These are phyloP conservation scores for Corymbia calophylla DNA, from an alignment of 441 rosid genomes.

Conservation along the genomic window DNA sequence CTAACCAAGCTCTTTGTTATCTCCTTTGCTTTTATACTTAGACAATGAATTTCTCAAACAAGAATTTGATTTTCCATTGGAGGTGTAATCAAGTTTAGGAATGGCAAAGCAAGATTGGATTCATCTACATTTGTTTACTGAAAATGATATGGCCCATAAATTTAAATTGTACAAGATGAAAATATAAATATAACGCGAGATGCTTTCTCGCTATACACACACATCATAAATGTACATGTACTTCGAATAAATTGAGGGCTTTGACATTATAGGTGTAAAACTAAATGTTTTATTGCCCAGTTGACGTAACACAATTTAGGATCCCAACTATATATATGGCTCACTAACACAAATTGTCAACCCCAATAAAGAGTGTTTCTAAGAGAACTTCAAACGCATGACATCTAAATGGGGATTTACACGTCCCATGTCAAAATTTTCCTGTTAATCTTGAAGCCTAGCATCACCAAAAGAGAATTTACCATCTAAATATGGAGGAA, in stretches of 20 bases:
- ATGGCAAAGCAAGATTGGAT: background rate
- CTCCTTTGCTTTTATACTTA: background rate
- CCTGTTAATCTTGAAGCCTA: background rate
- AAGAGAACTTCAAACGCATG: background rate
- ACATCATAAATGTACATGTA: background rate
- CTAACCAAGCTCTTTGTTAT: background rate
- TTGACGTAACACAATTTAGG: fast-evolving
- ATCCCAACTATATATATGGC: background rate
- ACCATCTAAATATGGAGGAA: background rate
- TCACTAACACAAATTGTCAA: background rate
- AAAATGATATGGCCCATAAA: background rate
- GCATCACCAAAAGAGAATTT: background rate
- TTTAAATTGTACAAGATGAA: background rate
- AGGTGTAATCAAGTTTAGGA: background rate
- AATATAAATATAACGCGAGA: background rate
- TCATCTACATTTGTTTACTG: background rate
- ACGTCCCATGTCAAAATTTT: background rate
- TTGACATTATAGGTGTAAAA: background rate
- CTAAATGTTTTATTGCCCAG: background rate
- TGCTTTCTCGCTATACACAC: background rate
- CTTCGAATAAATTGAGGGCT: background rate
- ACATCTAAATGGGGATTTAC: background rate
- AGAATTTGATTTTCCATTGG: background rate
- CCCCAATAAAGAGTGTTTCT: background rate
- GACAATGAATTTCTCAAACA: background rate